Conservation (phyloP, 1,139 yeast genomes). For the Protomyces pachydermus region DNA sequence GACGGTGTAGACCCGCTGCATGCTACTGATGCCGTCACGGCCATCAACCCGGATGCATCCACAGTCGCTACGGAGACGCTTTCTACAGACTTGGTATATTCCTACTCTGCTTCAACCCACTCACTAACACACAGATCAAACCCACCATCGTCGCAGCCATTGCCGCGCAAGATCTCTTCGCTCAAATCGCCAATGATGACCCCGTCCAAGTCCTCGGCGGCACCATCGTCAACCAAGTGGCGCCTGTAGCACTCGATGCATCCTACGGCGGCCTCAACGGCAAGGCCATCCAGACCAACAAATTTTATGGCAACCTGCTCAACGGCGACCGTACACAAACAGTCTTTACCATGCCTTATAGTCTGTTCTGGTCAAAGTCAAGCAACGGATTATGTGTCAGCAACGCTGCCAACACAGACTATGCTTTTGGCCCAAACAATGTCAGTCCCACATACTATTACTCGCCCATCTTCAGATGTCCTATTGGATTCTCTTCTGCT, state of each 20-base stretch:
- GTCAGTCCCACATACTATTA: conserved; percentile 46
- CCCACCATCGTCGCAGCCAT: conserved; percentile 25
- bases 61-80: conserved; percentile 1
- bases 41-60: conserved; percentile 4
- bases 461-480: conserved; percentile 53
- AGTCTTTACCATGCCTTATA: conserved; percentile 58
- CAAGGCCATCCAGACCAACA: conserved; percentile 54
- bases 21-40: conserved; percentile 4
- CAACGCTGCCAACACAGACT: conserved; percentile 48
- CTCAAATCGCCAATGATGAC: conserved; percentile 25
- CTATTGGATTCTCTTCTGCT: conserved; percentile 55
- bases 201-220: conserved; percentile 21
- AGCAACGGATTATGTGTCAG: conserved; percentile 57
- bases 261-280: conserved; percentile 6
- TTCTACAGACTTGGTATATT: not conserved
- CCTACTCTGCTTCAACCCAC: not conserved
- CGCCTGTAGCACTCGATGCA: not conserved
- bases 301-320: conserved; percentile 62
- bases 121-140: conserved; percentile 5
- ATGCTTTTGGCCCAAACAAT: conserved; percentile 38
- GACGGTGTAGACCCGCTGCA: not conserved
- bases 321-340: conserved; percentile 50
- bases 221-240: not conserved
- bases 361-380: conserved; percentile 50
- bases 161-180: conserved; percentile 16